These are phyloP conservation scores for Rhizopogon vulgaris DNA, from an alignment of 768 basidiomycete species.

Conservation along the genomic window DNA sequence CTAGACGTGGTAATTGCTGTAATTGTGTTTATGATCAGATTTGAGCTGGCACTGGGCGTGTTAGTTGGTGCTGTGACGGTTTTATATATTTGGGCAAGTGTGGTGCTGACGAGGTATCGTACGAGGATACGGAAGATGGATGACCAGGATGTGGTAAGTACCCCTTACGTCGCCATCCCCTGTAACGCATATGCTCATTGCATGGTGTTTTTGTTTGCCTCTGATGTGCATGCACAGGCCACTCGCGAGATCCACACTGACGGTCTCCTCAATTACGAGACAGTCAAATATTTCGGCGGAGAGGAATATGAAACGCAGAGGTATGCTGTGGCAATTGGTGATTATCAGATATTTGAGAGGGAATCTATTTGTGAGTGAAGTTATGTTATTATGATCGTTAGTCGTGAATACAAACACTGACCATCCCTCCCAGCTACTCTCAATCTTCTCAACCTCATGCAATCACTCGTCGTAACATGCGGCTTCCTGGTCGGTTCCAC, in stretches of 20 bases:
- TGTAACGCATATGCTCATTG: background rate
- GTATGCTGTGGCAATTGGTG: slow-evolving; percentile 61
- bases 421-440: slow-evolving; percentile 43
- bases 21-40: slow-evolving; percentile 46
- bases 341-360: slow-evolving; percentile 71
- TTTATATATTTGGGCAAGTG: slow-evolving; percentile 53
- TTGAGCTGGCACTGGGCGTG: slow-evolving; percentile 55
- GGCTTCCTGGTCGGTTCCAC: slow-evolving; percentile 69
- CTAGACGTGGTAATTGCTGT: slow-evolving; percentile 71
- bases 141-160: slow-evolving; percentile 66
- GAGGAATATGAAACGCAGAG: slow-evolving; percentile 73
- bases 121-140: slow-evolving; percentile 74
- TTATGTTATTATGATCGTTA: background rate
- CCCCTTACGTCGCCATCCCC: background rate
- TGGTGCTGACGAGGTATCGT: slow-evolving; percentile 63
- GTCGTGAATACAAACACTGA: background rate
- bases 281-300: slow-evolving; percentile 85
- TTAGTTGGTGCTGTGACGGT: slow-evolving; percentile 69
- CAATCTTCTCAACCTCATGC: slow-evolving; percentile 68
- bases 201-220: no score
- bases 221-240: slow-evolving; percentile 30
- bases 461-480: slow-evolving; percentile 71
- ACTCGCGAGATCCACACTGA: slow-evolving; percentile 59
- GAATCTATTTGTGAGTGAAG: slow-evolving; percentile 58
- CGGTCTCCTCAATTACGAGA: slow-evolving; percentile 74